Conservation (phyloP, 2,329 filamentous ascomycete species). For the Didymella exigua region DNA sequence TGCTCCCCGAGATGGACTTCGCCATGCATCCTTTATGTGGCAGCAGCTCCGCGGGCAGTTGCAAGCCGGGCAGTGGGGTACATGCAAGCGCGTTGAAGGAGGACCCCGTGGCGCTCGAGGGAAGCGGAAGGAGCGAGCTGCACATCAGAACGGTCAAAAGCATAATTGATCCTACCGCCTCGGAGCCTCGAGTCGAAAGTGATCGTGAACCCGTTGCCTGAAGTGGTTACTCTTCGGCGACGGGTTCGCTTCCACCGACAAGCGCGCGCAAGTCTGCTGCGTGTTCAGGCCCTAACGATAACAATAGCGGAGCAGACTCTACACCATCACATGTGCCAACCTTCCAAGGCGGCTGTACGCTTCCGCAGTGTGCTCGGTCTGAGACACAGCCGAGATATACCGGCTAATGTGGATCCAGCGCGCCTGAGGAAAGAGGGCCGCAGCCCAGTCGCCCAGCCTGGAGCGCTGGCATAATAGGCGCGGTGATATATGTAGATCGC, state of each 20-base stretch:
- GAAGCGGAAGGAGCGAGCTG: constrained; percentile 13
- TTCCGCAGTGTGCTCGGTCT: background rate
- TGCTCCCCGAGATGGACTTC: background rate
- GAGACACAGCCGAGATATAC: background rate
- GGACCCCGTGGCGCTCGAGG: constrained; percentile 2
- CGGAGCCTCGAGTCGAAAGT: background rate
- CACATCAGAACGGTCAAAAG: constrained; percentile 6
- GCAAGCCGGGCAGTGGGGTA: constrained; percentile 5
- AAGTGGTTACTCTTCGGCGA: background rate
- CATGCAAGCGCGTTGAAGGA: constrained; percentile 11
- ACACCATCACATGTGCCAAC: background rate
- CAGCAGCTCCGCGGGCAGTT: constrained; percentile 5
- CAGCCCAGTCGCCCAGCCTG: background rate
- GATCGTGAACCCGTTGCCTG: background rate
- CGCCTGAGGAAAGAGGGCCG: background rate
- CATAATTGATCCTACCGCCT: constrained; percentile 6
- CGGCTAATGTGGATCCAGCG: background rate
- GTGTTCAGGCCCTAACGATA: background rate
- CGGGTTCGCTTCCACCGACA: background rate
- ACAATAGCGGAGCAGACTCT: background rate
- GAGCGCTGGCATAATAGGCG: background rate
- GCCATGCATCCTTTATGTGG: background rate
- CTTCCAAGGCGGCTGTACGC: background rate
- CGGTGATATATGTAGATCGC: background rate
- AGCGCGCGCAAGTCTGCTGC: background rate